A percentile compares a stretch with the other conserved stretches of the same genome.
These are phyloP conservation scores for Halteria grandinella DNA, from an alignment of 73 alveolate species.

Conservation along the genomic window DNA sequence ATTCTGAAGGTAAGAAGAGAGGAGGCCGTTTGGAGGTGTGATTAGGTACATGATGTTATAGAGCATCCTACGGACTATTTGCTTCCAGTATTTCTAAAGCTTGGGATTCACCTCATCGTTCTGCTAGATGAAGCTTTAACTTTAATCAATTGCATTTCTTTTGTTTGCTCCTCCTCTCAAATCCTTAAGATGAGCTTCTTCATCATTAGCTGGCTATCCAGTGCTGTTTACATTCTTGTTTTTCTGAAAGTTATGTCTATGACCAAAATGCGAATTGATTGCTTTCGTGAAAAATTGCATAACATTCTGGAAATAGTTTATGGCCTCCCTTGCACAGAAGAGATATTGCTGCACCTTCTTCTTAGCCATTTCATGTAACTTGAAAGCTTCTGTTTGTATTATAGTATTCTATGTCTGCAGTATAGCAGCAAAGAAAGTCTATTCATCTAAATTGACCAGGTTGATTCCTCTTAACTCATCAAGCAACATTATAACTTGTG, in stretches of 20 bases:
- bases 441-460: constrained; percentile 50
- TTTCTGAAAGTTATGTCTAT: not conserved
- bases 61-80: constrained; percentile 50
- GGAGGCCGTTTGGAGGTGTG: constrained; percentile 67
- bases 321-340: constrained; percentile 14
- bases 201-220: no score
- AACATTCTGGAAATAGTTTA: constrained; percentile 40
- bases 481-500: constrained; percentile 2
- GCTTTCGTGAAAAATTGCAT: constrained; percentile 7
- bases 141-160: no score
- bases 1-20: constrained; percentile 51
- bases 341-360: constrained; percentile 25
- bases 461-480: constrained; percentile 32
- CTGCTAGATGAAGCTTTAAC: no score
- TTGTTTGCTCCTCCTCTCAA: no score
- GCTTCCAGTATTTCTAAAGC: constrained; percentile 61
- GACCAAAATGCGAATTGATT: not conserved
- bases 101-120: no score
- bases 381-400: no score
- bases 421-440: constrained; percentile 2
- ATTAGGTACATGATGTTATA: constrained; percentile 45
- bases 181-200: no score
- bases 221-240: constrained; percentile 23
- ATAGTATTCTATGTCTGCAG: constrained; percentile 24
- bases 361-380: not conserved